A percentile compares a stretch with the other conserved stretches of the same genome.
phyloP scores from a whole-genome alignment of 1,284 basidiomycete genomes.

The Neotropicomus parvogracilis region DNA sequence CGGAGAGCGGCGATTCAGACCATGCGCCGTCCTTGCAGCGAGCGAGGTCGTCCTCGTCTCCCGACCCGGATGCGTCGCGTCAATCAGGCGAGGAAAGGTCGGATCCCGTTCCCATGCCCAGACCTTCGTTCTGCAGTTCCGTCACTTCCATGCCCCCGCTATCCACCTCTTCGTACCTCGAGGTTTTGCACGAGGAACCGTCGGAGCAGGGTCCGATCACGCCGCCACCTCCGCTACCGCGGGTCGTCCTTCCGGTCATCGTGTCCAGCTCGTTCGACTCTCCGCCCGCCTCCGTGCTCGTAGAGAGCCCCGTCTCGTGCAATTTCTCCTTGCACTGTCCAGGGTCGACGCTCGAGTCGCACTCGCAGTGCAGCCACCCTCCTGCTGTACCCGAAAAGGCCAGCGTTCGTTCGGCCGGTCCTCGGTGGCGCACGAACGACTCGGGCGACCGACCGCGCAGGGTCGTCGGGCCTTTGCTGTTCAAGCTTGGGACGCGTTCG shows the following conservation, averaged over 20 bases:
- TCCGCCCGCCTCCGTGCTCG: constrained; percentile 3
- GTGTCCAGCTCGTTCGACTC: constrained; percentile 15
- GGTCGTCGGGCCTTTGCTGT: constrained; percentile 2
- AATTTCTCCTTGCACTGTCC: constrained; percentile 22
- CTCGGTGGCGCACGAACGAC: constrained; percentile 21
- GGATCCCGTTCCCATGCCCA: constrained; percentile 12
- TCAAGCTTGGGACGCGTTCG: constrained; percentile 31
- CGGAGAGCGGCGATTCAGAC: constrained; percentile 20
- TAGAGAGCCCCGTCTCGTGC: constrained; percentile 28
- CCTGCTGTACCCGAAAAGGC: constrained; percentile 18
- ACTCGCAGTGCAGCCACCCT: constrained; percentile 15
- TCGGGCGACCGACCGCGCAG: constrained; percentile 17
- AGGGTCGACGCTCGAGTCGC: constrained; percentile 18
- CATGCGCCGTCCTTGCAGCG: neutral
- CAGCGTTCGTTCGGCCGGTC: neutral
- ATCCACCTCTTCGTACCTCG: constrained; percentile 25
- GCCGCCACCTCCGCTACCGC: constrained; percentile 1
- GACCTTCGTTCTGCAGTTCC: constrained; percentile 25
- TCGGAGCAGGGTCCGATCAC: constrained; percentile 19
- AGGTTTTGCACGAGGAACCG: constrained; percentile 33
- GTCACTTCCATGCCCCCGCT: constrained; percentile 23
- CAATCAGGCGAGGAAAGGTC: constrained; percentile 13
- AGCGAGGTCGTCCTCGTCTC: neutral
- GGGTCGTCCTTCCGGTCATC: constrained; percentile 14
- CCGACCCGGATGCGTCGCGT: constrained; percentile 1